Percentiles rank a stretch among this genome's conserved stretches.
phyloP scores from a whole-genome alignment of 331 rosid species.

The Pyrus hybrid region DNA sequence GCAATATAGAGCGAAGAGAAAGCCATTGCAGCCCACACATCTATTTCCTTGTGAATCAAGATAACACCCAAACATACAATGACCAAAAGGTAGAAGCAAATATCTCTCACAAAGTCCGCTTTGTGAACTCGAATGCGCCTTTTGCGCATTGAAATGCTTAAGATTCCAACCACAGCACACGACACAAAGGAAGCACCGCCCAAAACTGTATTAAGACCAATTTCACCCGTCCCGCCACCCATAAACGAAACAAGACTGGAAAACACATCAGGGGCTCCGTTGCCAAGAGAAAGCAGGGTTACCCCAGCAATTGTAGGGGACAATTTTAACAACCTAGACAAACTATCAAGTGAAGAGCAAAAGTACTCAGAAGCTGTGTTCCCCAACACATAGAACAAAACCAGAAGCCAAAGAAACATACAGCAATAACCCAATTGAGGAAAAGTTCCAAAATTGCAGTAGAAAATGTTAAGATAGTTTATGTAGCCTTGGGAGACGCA shows the following conservation, averaged over 20 bases:
- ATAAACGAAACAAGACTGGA: constrained; percentile 69
- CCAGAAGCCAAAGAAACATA: constrained; percentile 66
- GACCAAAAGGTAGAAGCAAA: constrained; percentile 49
- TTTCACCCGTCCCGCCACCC: constrained; percentile 31
- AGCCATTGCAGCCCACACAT: constrained; percentile 50
- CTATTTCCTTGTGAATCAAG: constrained; percentile 42
- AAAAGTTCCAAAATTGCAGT: constrained; percentile 53
- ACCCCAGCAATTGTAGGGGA: constrained; percentile 87
- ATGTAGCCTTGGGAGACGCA: constrained; percentile 71
- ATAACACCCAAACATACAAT: constrained; percentile 37
- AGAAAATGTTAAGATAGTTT: constrained; percentile 79
- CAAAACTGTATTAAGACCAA: constrained; percentile 63
- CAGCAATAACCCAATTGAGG: constrained; percentile 49
- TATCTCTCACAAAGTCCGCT: constrained; percentile 52
- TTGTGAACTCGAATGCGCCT: constrained; percentile 37
- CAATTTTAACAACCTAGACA: constrained; percentile 48
- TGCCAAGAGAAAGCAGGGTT: constrained; percentile 76
- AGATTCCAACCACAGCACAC: constrained; percentile 55
- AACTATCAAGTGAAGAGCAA: constrained; percentile 55
- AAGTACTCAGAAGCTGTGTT: constrained; percentile 85
- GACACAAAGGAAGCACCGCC: constrained; percentile 78
- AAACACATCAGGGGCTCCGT: constrained; percentile 87
- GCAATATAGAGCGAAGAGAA: constrained; percentile 48
- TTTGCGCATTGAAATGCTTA: constrained; percentile 40
- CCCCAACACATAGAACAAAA: constrained; percentile 72